Evolutionary conservation across 306 rosid genomes (phyloP).

Genomic region (Lathyrus oleraceus): DNA sequence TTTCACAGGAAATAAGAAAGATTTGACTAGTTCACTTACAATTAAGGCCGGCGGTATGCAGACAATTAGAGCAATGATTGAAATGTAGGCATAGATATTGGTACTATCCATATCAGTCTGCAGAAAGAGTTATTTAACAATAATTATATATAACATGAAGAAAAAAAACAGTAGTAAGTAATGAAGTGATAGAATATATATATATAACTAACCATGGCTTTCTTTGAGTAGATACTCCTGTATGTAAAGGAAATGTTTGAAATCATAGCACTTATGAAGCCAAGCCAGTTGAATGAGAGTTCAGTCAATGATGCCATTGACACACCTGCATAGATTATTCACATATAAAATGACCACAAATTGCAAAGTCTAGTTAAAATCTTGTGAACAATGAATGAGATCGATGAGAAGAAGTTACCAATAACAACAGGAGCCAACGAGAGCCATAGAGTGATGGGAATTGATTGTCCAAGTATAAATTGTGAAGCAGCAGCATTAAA

Average conservation of each 20-base stretch:
- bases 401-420: constrained; percentile 47
- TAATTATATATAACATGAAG: neutral
- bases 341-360: constrained; percentile 19
- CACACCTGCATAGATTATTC: constrained; percentile 60
- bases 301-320: constrained; percentile 96
- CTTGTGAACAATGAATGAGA: neutral
- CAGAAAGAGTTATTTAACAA: constrained; percentile 28
- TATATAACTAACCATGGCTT: constrained; percentile 72
- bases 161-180: constrained; percentile 2
- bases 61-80: constrained; percentile 86
- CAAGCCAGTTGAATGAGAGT: constrained; percentile 92
- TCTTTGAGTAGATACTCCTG: constrained; percentile 93
- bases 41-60: constrained; percentile 89
- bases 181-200: constrained; percentile 3
- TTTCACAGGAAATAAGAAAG: neutral
- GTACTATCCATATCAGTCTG: constrained; percentile 99
- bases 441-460: constrained; percentile 80
- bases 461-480: constrained; percentile 80
- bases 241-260: constrained; percentile 92
- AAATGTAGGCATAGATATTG: constrained; percentile 86
- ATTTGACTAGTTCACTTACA: constrained; percentile 52
- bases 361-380: neutral
- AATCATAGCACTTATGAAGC: constrained; percentile 92
- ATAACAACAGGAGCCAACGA: constrained; percentile 92
- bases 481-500: constrained; percentile 96